These are phyloP conservation scores for Sporothrix globosa DNA, from an alignment of 2,329 filamentous ascomycete genomes.

Conservation along the genomic window DNA sequence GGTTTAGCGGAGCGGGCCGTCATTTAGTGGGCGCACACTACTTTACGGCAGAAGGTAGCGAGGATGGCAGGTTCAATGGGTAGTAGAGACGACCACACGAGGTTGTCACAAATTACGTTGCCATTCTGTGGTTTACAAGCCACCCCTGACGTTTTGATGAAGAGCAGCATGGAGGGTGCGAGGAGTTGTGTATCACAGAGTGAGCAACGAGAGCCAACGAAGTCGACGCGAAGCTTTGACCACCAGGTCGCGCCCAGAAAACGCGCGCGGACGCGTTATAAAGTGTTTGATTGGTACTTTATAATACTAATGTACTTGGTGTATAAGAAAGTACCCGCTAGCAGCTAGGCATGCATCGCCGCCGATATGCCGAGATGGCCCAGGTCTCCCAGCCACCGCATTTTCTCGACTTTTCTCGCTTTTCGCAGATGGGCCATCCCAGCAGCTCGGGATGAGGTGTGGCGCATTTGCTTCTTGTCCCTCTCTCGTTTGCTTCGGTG, in stretches of 20 bases:
- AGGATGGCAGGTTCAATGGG: background rate
- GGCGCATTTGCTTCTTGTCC: conserved; percentile 1
- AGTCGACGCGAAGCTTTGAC: conserved; percentile 11
- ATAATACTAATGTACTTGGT: rapidly evolving
- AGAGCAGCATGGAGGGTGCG: too few relatives aligned
- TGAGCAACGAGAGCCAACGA: background rate
- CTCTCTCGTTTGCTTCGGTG: background rate
- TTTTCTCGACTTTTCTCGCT: conserved; percentile 20
- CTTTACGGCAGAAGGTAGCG: background rate
- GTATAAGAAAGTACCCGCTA: conserved; percentile 22
- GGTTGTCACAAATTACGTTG: background rate
- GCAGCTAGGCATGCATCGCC: conserved; percentile 19
- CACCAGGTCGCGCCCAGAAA: conserved; percentile 12
- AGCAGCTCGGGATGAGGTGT: background rate
- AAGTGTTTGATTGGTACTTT: conserved; percentile 31
- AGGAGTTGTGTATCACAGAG: background rate
- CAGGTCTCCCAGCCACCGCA: conserved; percentile 34
- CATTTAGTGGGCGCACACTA: conserved; percentile 23
- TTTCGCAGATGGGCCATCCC: conserved; percentile 6
- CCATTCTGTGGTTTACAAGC: background rate
- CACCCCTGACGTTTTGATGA: background rate
- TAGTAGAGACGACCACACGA: too few relatives aligned
- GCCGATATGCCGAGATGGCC: conserved; percentile 32
- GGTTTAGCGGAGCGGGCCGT: conserved; percentile 27
- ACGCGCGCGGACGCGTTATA: conserved; percentile 23